phyloP scores from a whole-genome alignment of 2,329 filamentous ascomycete species.

The Tolypocladium ophioglossoides region DNA sequence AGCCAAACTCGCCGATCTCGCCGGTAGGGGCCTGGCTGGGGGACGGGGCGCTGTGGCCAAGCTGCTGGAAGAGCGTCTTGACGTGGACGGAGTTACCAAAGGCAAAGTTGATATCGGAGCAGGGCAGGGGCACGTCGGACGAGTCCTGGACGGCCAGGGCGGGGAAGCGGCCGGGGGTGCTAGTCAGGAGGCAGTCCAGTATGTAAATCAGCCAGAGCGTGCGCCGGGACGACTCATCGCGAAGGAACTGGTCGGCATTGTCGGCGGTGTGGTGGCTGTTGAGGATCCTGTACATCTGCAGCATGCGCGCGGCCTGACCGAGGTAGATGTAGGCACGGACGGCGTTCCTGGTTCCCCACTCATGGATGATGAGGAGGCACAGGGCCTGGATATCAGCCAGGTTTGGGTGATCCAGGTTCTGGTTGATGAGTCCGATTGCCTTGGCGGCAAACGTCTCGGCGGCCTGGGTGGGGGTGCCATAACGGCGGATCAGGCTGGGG shows the following conservation, averaged over 20 bases:
- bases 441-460: slow-evolving; percentile 50
- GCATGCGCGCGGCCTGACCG: slow-evolving; percentile 52
- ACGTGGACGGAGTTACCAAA: slow-evolving; percentile 50
- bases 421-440: slow-evolving; percentile 45
- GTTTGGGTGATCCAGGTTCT: slow-evolving; percentile 47
- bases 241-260: slow-evolving; percentile 45
- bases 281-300: slow-evolving; percentile 53
- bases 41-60: slow-evolving; percentile 22
- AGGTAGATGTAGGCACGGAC: slow-evolving; percentile 54
- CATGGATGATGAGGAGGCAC: slow-evolving; percentile 50
- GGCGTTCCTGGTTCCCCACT: slow-evolving; percentile 52
- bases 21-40: slow-evolving; percentile 28
- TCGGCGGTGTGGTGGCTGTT: slow-evolving; percentile 42
- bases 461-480: slow-evolving; percentile 43
- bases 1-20: slow-evolving; percentile 50
- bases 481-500: slow-evolving; percentile 44
- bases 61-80: slow-evolving; percentile 39
- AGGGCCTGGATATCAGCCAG: slow-evolving; percentile 52
- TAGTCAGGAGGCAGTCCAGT: slow-evolving; percentile 51
- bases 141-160: slow-evolving; percentile 45
- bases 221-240: slow-evolving; percentile 50
- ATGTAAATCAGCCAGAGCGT: slow-evolving; percentile 54
- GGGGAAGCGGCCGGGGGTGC: slow-evolving; percentile 48
- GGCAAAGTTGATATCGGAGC: slow-evolving; percentile 51
- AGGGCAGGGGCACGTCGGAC: slow-evolving; percentile 45